phyloP scores from a whole-genome alignment of 116 monocot species.

The Thalassia testudinum region DNA sequence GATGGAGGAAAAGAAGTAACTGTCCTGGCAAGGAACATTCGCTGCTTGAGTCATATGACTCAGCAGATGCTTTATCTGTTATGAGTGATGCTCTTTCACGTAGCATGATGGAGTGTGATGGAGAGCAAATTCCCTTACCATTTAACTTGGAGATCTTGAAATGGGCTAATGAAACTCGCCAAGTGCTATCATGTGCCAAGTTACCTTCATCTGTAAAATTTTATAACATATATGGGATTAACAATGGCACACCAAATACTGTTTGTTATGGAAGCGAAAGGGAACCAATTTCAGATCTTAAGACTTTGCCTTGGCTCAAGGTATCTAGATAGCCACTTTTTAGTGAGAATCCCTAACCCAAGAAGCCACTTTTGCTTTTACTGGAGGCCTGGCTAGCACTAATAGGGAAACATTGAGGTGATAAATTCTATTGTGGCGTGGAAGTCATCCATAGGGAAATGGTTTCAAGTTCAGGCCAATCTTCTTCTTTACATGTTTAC shows the following conservation, averaged over 20 bases:
- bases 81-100: constrained; percentile 72
- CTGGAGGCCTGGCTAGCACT: too few species aligned
- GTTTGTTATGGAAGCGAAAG: constrained; percentile 86
- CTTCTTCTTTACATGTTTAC: too few species aligned
- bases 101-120: constrained; percentile 50
- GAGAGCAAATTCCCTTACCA: constrained; percentile 58
- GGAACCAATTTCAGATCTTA: too few species aligned
- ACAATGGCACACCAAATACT: constrained; percentile 53
- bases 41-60: constrained; percentile 67
- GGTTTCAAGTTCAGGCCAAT: too few species aligned
- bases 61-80: constrained; percentile 32
- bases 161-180: constrained; percentile 78
- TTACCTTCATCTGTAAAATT: constrained; percentile 72
- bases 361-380: too few species aligned
- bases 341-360: too few species aligned
- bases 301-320: too few species aligned
- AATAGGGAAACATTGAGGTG: too few species aligned
- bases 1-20: constrained; percentile 63
- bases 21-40: constrained; percentile 13
- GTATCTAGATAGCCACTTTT: too few species aligned
- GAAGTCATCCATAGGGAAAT: too few species aligned
- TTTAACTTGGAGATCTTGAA: constrained; percentile 74
- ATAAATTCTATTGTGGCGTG: too few species aligned
- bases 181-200: constrained; percentile 65
- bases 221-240: constrained; percentile 79